Base-by-base conservation (phyloP, 2,329 filamentous ascomycete genomes). In the Penicillium janthinellum region DNA sequence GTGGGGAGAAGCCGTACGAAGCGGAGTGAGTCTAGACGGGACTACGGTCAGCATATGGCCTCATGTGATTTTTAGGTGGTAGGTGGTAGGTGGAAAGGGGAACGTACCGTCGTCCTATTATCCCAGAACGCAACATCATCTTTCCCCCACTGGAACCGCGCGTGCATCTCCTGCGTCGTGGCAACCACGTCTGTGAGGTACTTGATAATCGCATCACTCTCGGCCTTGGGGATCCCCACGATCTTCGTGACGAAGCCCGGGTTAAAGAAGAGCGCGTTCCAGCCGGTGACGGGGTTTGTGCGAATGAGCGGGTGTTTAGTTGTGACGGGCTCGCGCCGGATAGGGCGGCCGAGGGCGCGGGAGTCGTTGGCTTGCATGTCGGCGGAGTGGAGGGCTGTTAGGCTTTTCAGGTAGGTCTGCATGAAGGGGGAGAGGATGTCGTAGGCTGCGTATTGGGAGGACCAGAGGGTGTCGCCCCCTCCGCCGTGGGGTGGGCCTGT, bases 61-160 rank as follows among this genome's bases (percentile, higher is more conserved):
- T 34, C 1, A 1, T 8, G 28, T 20, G 5, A 31, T 2, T 10
- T 20, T 20, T 20, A 20, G 2, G 20, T 20, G 1, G 20, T 20
- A 2, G 20, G 20, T 20, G 28, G 14, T n/a, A 35, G 15, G 7
- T 49, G 3, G 17, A 10, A 25, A 14, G 1, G 37, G 34, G 25
- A 22, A 71, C 76, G 67, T 69, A 86, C 82, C 48, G 79, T 81
- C 39, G 82, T 76, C 17, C 86, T 78, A 63, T 89, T 90, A 69
- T 90, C 87, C 87, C 88, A 90, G 59, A 90, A 82, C 0, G 86
- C 86, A 1, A 90, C 84, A 58, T 89, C 88, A 44, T 84, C 82
- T 62, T 85, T 82, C 45, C 82, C 79, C 87, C 88, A 89, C 64
- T 84, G 81, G 68, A 88, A 86, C 17, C 89, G 82, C 5, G 85